These are phyloP conservation scores for Skeletonema costatum DNA, from an alignment of 108 stramenopile genomes.

Conservation along the genomic window DNA sequence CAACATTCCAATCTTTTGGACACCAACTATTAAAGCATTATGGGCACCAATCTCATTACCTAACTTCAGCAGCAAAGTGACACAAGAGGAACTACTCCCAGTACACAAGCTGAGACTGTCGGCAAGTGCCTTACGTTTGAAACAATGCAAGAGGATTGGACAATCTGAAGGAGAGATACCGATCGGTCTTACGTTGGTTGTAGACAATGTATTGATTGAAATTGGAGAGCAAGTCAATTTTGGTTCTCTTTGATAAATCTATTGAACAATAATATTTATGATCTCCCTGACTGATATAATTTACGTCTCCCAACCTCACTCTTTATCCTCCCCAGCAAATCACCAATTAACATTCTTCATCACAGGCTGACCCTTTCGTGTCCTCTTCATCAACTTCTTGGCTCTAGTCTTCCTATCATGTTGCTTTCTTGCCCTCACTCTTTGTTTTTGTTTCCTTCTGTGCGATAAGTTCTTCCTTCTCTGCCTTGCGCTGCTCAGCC, in stretches of 20 bases:
- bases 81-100: conserved; percentile 23
- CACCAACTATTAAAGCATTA: conserved; percentile 64
- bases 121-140: conserved; percentile 49
- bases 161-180: conserved; percentile 28
- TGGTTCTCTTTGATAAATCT: not conserved
- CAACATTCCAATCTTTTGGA: conserved; percentile 58
- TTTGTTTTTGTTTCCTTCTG: conserved; percentile 42
- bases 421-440: conserved; percentile 39
- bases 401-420: conserved; percentile 54
- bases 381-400: conserved; percentile 57
- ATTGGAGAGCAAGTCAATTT: conserved; percentile 27
- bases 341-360: conserved; percentile 78
- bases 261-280: not conserved
- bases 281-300: not conserved
- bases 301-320: conserved; percentile 19
- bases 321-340: conserved; percentile 69
- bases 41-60: conserved; percentile 51
- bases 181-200: conserved; percentile 29
- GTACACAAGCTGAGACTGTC: conserved; percentile 55
- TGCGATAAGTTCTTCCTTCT: conserved; percentile 20
- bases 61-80: not conserved
- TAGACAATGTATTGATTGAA: conserved; percentile 50
- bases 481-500: conserved; percentile 35
- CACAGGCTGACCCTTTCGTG: conserved; percentile 76
- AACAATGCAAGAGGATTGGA: conserved; percentile 17